Conservation (phyloP, 2,329 filamentous ascomycete genomes). For the Aspergillus sp. region DNA sequence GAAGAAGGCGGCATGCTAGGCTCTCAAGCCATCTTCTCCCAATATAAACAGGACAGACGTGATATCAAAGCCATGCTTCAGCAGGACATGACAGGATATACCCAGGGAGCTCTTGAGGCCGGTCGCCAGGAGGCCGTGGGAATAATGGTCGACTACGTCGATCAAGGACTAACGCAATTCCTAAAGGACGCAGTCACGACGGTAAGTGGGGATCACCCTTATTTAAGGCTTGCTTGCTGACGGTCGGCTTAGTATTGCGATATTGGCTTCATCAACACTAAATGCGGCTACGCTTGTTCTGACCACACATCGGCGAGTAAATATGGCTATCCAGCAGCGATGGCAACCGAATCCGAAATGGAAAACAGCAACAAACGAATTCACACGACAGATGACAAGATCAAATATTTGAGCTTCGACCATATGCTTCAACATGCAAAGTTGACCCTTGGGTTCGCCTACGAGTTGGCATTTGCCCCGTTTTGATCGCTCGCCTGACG, state of each 20-base stretch:
- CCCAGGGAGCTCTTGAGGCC: constrained; percentile 77
- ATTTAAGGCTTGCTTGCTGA: neutral
- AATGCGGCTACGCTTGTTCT: constrained; percentile 84
- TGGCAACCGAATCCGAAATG: constrained; percentile 63
- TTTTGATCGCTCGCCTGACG: constrained; percentile 46
- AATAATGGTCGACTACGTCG: constrained; percentile 89
- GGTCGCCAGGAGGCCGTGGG: constrained; percentile 83
- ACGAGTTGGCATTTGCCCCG: constrained; percentile 77
- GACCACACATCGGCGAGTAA: constrained; percentile 67
- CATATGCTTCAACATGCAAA: constrained; percentile 91
- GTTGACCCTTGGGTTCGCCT: constrained; percentile 78
- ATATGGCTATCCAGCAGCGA: constrained; percentile 64
- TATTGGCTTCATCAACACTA: constrained; percentile 82
- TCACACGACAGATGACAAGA: constrained; percentile 69
- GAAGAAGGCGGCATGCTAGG: constrained; percentile 86
- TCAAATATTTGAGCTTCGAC: constrained; percentile 73
- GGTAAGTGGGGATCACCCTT: constrained; percentile 36
- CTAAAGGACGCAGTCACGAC: constrained; percentile 84
- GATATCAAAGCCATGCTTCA: constrained; percentile 96
- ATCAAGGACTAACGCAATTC: constrained; percentile 77
- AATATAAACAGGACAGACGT: constrained; percentile 70
- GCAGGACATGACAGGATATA: constrained; percentile 95
- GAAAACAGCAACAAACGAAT: constrained; percentile 67
- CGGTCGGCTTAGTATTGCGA: constrained; percentile 68
- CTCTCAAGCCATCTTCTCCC: constrained; percentile 82